These are phyloP conservation scores for Rosa hybrid DNA, from an alignment of 331 rosid genomes.

Conservation along the genomic window DNA sequence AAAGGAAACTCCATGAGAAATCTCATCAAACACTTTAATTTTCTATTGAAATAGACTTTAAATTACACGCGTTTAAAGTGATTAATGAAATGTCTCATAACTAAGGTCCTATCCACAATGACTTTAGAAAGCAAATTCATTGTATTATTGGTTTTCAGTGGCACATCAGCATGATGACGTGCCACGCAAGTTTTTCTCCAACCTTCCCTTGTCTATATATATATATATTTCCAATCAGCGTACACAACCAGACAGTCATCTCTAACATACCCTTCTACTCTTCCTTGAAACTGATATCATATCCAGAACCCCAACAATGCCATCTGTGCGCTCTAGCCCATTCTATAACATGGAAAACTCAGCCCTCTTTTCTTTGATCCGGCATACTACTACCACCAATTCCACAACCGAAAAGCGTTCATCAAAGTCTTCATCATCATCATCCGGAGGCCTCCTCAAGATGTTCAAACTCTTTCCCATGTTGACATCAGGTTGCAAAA, in stretches of 20 bases:
- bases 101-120: neutral
- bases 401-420: constrained; percentile 37
- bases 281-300: neutral
- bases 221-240: constrained; percentile 7
- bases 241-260: constrained; percentile 10
- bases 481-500: constrained; percentile 89
- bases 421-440: constrained; percentile 32
- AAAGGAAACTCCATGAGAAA: neutral
- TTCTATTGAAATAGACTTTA: neutral
- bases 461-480: constrained; percentile 85
- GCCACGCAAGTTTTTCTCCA: neutral
- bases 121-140: neutral
- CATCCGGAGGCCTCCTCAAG: constrained; percentile 57
- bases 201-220: constrained; percentile 15
- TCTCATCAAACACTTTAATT: neutral
- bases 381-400: constrained; percentile 31
- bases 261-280: neutral
- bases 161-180: neutral
- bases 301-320: constrained; percentile 38
- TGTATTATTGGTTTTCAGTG: neutral
- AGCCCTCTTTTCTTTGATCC: constrained; percentile 60
- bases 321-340: constrained; percentile 73
- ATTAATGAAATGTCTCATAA: neutral
- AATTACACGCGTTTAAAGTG: neutral
- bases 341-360: constrained; percentile 78